Evolutionary conservation across 2,329 filamentous ascomycete species (phyloP).

Genomic region (Mycosphaerella arachidis): DNA sequence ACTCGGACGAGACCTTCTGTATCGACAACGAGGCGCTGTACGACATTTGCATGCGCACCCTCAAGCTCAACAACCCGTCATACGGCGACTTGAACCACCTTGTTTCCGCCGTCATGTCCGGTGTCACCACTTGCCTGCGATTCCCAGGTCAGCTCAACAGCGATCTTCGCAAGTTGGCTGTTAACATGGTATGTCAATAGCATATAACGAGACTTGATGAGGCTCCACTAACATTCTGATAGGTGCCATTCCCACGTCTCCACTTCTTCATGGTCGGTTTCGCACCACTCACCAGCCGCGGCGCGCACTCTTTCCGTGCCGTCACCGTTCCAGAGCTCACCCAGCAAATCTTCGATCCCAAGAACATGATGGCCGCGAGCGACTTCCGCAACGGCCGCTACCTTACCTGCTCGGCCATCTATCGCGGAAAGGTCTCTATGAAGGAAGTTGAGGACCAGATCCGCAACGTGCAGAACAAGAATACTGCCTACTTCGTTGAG

Average conservation of each 20-base stretch:
- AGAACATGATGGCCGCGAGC: slow-evolving; percentile 99
- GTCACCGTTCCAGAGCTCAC: slow-evolving; percentile 97
- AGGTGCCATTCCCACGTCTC: slow-evolving; percentile 96
- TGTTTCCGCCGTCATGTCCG: slow-evolving; percentile 99
- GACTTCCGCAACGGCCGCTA: slow-evolving; percentile 99
- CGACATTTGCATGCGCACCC: slow-evolving; percentile 99
- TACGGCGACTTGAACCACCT: slow-evolving; percentile 99
- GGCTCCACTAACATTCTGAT: too few relatives aligned
- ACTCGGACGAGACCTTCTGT: slow-evolving; percentile 99
- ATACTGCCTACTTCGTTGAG: slow-evolving; percentile 98
- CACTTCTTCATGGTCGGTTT: slow-evolving; percentile 99
- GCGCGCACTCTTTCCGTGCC: slow-evolving; percentile 91
- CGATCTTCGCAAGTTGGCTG: slow-evolving; percentile 96
- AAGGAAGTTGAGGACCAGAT: slow-evolving; percentile 99
- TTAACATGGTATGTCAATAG: slow-evolving; percentile 68
- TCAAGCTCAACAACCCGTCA: slow-evolving; percentile 97
- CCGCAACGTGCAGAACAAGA: slow-evolving; percentile 99
- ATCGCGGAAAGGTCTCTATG: slow-evolving; percentile 99
- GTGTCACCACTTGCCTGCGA: slow-evolving; percentile 95
- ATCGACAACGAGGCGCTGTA: slow-evolving; percentile 99
- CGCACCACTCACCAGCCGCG: slow-evolving; percentile 91
- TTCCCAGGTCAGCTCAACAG: slow-evolving; percentile 99
- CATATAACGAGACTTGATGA: too few relatives aligned
- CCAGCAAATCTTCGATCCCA: slow-evolving; percentile 99
- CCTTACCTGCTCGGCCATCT: slow-evolving; percentile 98